Conservation (phyloP, 1,284 basidiomycete species). For the Serendipita sp. region DNA sequence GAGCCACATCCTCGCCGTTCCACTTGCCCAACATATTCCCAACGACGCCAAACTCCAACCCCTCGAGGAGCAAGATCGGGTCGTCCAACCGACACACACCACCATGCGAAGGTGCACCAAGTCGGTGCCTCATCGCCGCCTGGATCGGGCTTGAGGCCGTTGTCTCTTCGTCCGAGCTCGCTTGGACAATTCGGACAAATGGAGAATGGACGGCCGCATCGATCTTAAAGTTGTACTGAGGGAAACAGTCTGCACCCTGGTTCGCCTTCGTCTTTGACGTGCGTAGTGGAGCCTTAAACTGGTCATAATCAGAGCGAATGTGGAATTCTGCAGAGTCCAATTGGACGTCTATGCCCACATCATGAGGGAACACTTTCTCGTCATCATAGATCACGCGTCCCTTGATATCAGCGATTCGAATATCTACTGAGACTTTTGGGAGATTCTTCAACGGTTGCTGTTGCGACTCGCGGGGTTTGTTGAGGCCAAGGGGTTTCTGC, state of each 20-base stretch:
- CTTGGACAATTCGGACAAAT: not conserved
- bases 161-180: not conserved
- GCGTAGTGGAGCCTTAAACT: slow-evolving; percentile 7
- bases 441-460: slow-evolving; percentile 17
- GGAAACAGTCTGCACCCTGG: slow-evolving; percentile 6
- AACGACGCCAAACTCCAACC: slow-evolving; percentile 32
- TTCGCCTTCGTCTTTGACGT: not conserved
- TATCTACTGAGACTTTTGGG: slow-evolving; percentile 37
- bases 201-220: not conserved
- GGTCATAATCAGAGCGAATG: slow-evolving; percentile 9
- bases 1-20: slow-evolving; percentile 30
- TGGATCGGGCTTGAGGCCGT: not conserved
- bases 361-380: not conserved
- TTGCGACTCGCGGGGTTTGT: not conserved
- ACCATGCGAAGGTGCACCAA: slow-evolving; percentile 3
- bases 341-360: not conserved
- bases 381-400: not conserved
- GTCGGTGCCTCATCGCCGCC: not conserved
- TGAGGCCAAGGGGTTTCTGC: not conserved
- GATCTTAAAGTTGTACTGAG: slow-evolving; percentile 7
- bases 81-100: not conserved
- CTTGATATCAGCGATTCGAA: slow-evolving; percentile 32
- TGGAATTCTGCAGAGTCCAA: slow-evolving; percentile 8
- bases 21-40: slow-evolving; percentile 33
- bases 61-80: slow-evolving; percentile 27